These are phyloP conservation scores for Colletotrichum lini DNA, from an alignment of 2,329 filamentous ascomycete species.

Conservation along the genomic window DNA sequence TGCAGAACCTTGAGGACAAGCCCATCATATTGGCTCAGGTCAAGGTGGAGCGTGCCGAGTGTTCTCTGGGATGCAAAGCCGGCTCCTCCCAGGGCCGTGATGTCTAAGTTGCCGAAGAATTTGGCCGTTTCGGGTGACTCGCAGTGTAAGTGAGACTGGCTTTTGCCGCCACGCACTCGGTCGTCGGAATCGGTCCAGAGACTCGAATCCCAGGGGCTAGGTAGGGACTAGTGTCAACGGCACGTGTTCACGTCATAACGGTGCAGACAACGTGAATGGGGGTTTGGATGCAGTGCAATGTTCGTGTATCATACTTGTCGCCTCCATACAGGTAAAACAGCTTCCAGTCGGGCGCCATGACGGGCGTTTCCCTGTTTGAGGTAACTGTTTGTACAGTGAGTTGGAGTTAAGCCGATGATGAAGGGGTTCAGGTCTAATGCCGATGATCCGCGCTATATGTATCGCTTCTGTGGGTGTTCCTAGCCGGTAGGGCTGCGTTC, in stretches of 20 bases:
- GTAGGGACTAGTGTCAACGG: constrained; percentile 48
- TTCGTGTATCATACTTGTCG: constrained; percentile 48
- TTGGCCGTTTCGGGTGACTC: constrained; percentile 58
- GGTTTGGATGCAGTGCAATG: neutral
- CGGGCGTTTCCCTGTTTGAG: neutral
- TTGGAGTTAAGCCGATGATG: neutral
- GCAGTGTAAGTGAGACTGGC: constrained; percentile 65
- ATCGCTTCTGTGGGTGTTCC: neutral
- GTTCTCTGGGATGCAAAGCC: constrained; percentile 87
- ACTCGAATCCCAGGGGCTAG: constrained; percentile 69
- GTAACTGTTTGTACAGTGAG: neutral
- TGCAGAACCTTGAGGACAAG: constrained; percentile 67
- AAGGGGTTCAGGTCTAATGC: neutral
- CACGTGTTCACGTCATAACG: neutral
- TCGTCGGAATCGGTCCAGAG: constrained; percentile 82
- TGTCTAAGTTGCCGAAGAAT: constrained; percentile 81
- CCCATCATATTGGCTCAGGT: constrained; percentile 75
- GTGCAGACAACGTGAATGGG: neutral
- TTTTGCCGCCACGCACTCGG: constrained; percentile 81
- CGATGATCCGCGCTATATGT: neutral
- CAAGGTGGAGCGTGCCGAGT: constrained; percentile 70
- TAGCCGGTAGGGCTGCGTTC: constrained; percentile 13
- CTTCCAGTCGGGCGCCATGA: constrained; percentile 38
- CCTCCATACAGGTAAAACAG: constrained; percentile 58
- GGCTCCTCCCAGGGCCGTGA: constrained; percentile 81